Percentiles rank a stretch among this genome's conserved stretches.
Conservation (phyloP, 768 basidiomycete species). For the Fibroporia radiculosa region DNA sequence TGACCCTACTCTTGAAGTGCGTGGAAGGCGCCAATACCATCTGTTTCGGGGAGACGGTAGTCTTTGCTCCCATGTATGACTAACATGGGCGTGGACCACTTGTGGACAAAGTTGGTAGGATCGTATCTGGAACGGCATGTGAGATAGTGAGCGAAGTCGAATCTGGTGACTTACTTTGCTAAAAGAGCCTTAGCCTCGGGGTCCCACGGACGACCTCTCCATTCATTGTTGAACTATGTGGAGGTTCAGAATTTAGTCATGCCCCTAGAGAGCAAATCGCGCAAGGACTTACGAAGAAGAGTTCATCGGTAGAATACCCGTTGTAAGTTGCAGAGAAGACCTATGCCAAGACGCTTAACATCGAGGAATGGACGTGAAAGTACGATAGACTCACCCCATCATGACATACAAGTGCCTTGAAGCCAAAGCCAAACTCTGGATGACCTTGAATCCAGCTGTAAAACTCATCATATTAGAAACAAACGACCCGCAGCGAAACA, state of each 20-base stretch:
- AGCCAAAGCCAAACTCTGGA: slow-evolving; percentile 78
- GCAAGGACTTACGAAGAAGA: slow-evolving; percentile 71
- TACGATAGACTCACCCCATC: slow-evolving; percentile 59
- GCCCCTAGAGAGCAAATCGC: no score
- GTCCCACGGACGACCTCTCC: slow-evolving; percentile 80
- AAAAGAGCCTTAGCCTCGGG: slow-evolving; percentile 42
- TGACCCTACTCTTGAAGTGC: slow-evolving; percentile 70
- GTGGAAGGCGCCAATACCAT: slow-evolving; percentile 80
- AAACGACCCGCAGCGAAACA: neutral
- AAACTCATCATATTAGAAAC: slow-evolving; percentile 1
- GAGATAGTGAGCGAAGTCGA: neutral
- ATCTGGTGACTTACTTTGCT: slow-evolving; percentile 38
- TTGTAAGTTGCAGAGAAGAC: slow-evolving; percentile 74
- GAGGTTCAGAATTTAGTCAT: neutral
- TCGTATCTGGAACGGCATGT: slow-evolving; percentile 42
- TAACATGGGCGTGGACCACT: slow-evolving; percentile 83
- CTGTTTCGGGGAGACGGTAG: slow-evolving; percentile 79
- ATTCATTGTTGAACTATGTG: slow-evolving; percentile 75
- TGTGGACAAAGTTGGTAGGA: slow-evolving; percentile 73
- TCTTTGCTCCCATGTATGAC: slow-evolving; percentile 86
- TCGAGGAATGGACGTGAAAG: neutral
- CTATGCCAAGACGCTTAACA: slow-evolving; percentile 22
- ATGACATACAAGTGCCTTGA: slow-evolving; percentile 89
- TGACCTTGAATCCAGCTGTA: slow-evolving; percentile 92
- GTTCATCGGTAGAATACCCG: slow-evolving; percentile 86